A percentile compares a stretch with the other conserved stretches of the same genome.
These are phyloP conservation scores for Ogataea corticis DNA, from an alignment of 805 yeast species.

Conservation along the genomic window DNA sequence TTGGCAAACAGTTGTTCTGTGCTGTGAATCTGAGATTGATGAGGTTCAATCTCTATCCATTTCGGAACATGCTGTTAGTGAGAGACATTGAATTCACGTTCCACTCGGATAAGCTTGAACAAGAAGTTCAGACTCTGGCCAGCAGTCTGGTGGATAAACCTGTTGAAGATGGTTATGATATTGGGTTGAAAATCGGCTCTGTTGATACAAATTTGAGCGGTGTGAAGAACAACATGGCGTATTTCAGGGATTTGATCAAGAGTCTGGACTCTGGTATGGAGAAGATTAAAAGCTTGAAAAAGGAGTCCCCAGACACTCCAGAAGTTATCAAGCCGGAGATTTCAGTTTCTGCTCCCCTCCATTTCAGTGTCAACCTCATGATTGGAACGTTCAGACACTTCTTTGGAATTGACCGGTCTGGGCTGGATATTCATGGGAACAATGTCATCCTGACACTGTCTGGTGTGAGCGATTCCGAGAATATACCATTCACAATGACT, in stretches of 20 bases:
- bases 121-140: conserved; percentile 19
- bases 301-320: too few relatives aligned
- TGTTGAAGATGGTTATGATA: conserved; percentile 23
- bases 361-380: conserved; percentile 21
- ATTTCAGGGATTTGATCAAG: conserved; percentile 4
- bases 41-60: conserved; percentile 22
- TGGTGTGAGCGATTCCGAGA: conserved; percentile 16
- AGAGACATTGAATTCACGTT: conserved; percentile 17
- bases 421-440: conserved; percentile 21
- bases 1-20: conserved; percentile 2
- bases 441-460: conserved; percentile 17
- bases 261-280: neutral
- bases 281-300: neutral
- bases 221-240: conserved; percentile 3
- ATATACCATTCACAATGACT: conserved; percentile 25
- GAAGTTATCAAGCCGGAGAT: too few relatives aligned
- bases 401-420: conserved; percentile 25
- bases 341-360: conserved; percentile 10
- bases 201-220: conserved; percentile 16
- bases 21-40: conserved; percentile 16
- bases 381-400: conserved; percentile 22
- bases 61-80: conserved; percentile 20
- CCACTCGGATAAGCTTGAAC: conserved; percentile 10
- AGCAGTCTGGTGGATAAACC: conserved; percentile 13
- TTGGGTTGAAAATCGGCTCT: conserved; percentile 21